Conservation (phyloP, 202 grass and related monocot genomes). For the Panicum hallii region DNA sequence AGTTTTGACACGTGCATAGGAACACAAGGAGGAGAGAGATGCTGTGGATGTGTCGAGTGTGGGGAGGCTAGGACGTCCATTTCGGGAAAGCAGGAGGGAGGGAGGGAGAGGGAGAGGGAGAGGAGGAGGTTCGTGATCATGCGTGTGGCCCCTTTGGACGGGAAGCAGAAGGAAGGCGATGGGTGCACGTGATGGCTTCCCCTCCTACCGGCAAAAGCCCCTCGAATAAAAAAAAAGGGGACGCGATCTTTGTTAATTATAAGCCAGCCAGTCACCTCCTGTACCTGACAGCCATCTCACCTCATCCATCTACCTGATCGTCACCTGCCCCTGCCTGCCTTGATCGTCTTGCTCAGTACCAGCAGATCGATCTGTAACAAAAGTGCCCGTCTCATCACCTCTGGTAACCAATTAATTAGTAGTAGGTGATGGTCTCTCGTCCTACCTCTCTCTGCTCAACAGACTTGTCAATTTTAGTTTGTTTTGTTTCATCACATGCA, state of each 20-base stretch:
- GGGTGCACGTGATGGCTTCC: conserved; percentile 46
- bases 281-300: background rate
- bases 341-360: conserved; percentile 26
- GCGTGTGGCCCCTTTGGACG: conserved; percentile 6
- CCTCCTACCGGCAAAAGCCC: conserved; percentile 48
- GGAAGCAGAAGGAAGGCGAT: conserved; percentile 3
- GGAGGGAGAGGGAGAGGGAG: background rate
- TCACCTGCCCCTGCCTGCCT: background rate
- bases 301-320: conserved; percentile 29
- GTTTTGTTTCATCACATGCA: conserved; percentile 34
- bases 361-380: background rate
- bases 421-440: background rate
- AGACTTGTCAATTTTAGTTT: conserved; percentile 3
- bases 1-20: background rate
- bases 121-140: background rate
- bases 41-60: background rate
- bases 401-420: background rate
- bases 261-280: conserved; percentile 34
- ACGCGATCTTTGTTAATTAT: conserved; percentile 20
- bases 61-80: conserved; percentile 45
- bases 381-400: conserved; percentile 2
- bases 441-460: background rate
- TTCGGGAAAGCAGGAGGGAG: conserved; percentile 39
- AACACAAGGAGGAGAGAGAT: background rate
- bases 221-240: background rate